Base-by-base conservation (phyloP, 306 rosid genomes). In the Aeschynomene evenia region DNA sequence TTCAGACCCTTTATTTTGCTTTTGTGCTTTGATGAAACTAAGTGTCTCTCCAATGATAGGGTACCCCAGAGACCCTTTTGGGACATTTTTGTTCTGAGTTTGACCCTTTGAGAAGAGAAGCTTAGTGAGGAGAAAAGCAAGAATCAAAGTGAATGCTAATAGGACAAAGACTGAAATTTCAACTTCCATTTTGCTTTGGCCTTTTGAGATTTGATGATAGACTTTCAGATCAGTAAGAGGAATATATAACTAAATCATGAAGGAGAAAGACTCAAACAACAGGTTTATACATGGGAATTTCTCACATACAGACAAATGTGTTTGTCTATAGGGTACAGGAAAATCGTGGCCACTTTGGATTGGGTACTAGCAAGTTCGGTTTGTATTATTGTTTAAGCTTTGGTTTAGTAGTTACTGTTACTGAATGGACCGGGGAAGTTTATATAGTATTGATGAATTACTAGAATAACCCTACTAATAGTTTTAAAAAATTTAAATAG, bases 21-120 rank as follows among this genome's bases (percentile, higher is more conserved):
- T 79, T 60, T 60, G 75, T 54, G 83, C 87, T 66, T 48, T 71
- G 5, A 77, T 63, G 71, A 73, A 82, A 43, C 85, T 59, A 9
- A 79, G 20, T 56, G 89, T 82, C 85, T 85, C 89, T 77, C 87
- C 85, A 0, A 82, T 70, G 4, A 82, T 11, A 29, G 86, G 89
- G 11, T 77, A 82, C 52, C 89, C 86, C 18, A 77, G 50, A 70
- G 89, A 85, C 24, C 89, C 87, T 74, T 69, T 68, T n/a, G 89
- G 86, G 26, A 85, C 55, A 67, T 79, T 85, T 74, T 70, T 79
- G 15, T 57, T 7, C 7, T 33, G 9, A 5, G 37, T 55, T 56
- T 66, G 66, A 70, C 61, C n/a, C 16, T 77, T 79, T 3, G 56
- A 70, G 71, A 82, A 70, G 71, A 82, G 43, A 36, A 77, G 18